Conservation (phyloP, 1,139 yeast species). For the Diutina mesorugosa region DNA sequence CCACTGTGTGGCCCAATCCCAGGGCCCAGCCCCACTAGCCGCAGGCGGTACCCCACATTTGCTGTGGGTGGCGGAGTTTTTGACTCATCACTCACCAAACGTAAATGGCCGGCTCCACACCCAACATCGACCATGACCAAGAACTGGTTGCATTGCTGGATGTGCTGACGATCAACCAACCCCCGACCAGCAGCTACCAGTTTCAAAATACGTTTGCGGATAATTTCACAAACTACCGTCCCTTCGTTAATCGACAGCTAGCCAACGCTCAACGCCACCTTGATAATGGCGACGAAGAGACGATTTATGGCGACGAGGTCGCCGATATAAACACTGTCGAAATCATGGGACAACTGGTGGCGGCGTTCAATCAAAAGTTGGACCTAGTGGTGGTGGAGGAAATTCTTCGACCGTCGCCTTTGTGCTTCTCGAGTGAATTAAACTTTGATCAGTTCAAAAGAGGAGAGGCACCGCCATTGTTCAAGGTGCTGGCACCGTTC, state of each 20-base stretch:
- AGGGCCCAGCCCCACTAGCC: neutral
- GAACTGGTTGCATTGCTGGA: slow-evolving; percentile 9
- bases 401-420: slow-evolving; percentile 17
- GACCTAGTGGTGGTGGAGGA: slow-evolving; percentile 19
- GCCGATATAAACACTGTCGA: slow-evolving; percentile 4
- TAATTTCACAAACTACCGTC: slow-evolving; percentile 25
- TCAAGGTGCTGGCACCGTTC: slow-evolving; percentile 23
- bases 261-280: neutral
- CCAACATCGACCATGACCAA: neutral
- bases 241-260: slow-evolving; percentile 13
- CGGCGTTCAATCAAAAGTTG: slow-evolving; percentile 16
- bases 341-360: slow-evolving; percentile 7
- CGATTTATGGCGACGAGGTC: slow-evolving; percentile 10
- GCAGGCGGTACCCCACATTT: neutral
- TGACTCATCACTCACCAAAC: neutral
- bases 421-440: slow-evolving; percentile 18
- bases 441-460: slow-evolving; percentile 20
- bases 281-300: slow-evolving; percentile 4
- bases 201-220: slow-evolving; percentile 24
- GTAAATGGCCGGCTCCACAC: neutral
- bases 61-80: neutral
- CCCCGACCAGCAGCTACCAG: slow-evolving; percentile 13
- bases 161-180: slow-evolving; percentile 11
- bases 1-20: too few species aligned
- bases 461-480: slow-evolving; percentile 19